Conservation (phyloP, 805 yeast genomes). For the Alloascoidea hylecoeti region DNA sequence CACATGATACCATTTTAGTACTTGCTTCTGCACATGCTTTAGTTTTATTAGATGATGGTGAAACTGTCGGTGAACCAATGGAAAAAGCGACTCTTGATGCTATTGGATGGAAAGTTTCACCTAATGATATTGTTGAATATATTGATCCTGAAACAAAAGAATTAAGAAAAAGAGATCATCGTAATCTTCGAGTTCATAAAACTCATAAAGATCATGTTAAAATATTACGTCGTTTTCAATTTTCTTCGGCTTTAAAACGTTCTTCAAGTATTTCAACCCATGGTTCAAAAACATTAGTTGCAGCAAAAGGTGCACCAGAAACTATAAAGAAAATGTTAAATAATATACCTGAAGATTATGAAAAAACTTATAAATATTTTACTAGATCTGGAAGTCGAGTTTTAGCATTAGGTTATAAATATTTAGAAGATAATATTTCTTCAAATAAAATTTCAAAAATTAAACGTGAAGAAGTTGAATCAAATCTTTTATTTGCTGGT, state of each 20-base stretch:
- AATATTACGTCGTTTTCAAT: slow-evolving; percentile 89
- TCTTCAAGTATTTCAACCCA: slow-evolving; percentile 47
- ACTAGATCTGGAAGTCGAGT: slow-evolving; percentile 96
- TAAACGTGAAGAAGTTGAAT: slow-evolving; percentile 66
- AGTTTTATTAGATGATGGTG: slow-evolving; percentile 91
- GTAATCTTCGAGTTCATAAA: slow-evolving; percentile 13
- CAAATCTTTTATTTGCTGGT: slow-evolving; percentile 68
- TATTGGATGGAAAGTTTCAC: slow-evolving; percentile 71
- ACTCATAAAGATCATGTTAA: slow-evolving; percentile 33
- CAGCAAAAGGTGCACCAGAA: slow-evolving; percentile 98
- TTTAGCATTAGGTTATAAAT: slow-evolving; percentile 83
- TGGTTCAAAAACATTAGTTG: slow-evolving; percentile 45
- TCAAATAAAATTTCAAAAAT: slow-evolving; percentile 40
- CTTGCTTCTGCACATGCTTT: slow-evolving; percentile 95
- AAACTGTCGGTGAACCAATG: slow-evolving; percentile 98
- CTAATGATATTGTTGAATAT: slow-evolving; percentile 55
- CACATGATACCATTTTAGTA: slow-evolving; percentile 51
- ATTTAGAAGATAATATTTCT: slow-evolving; percentile 31
- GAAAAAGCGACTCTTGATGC: slow-evolving; percentile 91
- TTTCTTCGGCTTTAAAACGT: slow-evolving; percentile 90
- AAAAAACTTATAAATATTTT: slow-evolving; percentile 73
- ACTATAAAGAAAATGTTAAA: slow-evolving; percentile 69
- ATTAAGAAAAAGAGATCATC: slow-evolving; percentile 2
- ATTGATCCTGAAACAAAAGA: slow-evolving; percentile 12
- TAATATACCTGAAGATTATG: slow-evolving; percentile 65